Conservation (phyloP, 2,329 filamentous ascomycete species). For the Fusarium bactridioides region DNA sequence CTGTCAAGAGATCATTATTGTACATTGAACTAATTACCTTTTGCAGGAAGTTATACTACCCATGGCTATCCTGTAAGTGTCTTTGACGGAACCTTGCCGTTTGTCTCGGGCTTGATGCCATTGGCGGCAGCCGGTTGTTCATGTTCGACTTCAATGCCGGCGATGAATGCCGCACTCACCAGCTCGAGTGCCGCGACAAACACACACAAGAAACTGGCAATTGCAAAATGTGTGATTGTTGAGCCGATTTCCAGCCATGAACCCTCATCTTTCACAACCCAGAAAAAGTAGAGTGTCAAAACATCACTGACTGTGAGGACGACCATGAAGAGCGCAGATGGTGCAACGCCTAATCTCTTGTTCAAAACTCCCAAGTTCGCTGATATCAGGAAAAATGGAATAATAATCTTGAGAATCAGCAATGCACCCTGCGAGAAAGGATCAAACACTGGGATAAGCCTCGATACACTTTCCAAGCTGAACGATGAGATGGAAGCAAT, state of each 20-base stretch:
- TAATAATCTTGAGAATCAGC: constrained; percentile 86
- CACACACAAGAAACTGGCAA: constrained; percentile 86
- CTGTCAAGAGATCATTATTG: neutral
- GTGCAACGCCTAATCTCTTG: constrained; percentile 80
- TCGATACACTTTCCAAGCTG: constrained; percentile 86
- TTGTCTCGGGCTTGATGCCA: constrained; percentile 8
- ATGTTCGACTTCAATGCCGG: constrained; percentile 74
- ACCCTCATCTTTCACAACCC: constrained; percentile 94
- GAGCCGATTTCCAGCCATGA: constrained; percentile 98
- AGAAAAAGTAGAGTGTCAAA: constrained; percentile 95
- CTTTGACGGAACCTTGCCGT: constrained; percentile 22
- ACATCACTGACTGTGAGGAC: constrained; percentile 93
- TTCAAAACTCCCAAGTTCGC: constrained; percentile 96
- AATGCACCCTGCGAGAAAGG: constrained; percentile 91
- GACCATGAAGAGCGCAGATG: constrained; percentile 90
- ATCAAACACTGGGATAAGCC: constrained; percentile 90
- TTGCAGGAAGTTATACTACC: neutral
- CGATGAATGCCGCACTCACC: constrained; percentile 82
- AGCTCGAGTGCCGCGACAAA: constrained; percentile 91
- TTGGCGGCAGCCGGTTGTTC: constrained; percentile 2
- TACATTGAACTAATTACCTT: neutral
- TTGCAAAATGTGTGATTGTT: constrained; percentile 94
- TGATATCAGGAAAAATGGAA: constrained; percentile 91
- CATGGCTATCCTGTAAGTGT: constrained; percentile 3
- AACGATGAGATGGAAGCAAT: constrained; percentile 94